phyloP scores from a whole-genome alignment of 1,139 yeast genomes.

The Meyerozyma guilliermondii region DNA sequence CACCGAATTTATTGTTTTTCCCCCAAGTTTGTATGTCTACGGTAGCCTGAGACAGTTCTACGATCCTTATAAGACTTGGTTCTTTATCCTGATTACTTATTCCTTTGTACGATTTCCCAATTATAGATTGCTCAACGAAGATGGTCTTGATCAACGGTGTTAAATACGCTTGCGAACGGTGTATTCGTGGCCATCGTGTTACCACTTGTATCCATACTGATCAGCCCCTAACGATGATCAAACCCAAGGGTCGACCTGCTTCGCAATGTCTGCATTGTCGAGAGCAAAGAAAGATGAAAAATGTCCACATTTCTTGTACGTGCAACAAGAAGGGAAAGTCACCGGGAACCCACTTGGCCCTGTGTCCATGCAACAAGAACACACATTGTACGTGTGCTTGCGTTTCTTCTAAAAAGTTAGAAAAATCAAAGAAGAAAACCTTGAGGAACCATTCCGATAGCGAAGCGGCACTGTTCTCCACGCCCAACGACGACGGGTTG shows the following conservation, averaged over 20 bases:
- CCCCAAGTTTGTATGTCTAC: not conserved
- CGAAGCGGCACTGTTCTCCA: conserved; percentile 6
- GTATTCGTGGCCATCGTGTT: conserved; percentile 94
- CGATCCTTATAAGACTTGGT: not conserved
- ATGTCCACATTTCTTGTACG: conserved; percentile 66
- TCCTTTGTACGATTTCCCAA: not conserved
- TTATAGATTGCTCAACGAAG: not conserved
- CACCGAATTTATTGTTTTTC: not conserved
- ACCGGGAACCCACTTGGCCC: conserved; percentile 40
- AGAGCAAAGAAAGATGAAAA: conserved; percentile 66
- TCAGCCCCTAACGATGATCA: conserved; percentile 84
- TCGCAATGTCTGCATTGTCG: conserved; percentile 89
- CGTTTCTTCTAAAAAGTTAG: conserved; percentile 21
- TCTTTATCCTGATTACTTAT: not conserved
- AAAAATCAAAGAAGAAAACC: conserved; percentile 25
- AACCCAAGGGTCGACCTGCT: conserved; percentile 94
- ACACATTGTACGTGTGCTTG: conserved; percentile 58
- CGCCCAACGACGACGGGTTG: conserved; percentile 2
- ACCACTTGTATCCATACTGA: conserved; percentile 92
- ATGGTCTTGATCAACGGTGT: conserved; percentile 91
- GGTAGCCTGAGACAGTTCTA: not conserved
- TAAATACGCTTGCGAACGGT: conserved; percentile 93
- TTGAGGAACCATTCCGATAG: conserved; percentile 20
- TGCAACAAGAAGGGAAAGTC: conserved; percentile 59
- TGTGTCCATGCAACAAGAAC: conserved; percentile 52